Conservation (phyloP, 495 filamentous ascomycete species). For the Penicillium ucsense region DNA sequence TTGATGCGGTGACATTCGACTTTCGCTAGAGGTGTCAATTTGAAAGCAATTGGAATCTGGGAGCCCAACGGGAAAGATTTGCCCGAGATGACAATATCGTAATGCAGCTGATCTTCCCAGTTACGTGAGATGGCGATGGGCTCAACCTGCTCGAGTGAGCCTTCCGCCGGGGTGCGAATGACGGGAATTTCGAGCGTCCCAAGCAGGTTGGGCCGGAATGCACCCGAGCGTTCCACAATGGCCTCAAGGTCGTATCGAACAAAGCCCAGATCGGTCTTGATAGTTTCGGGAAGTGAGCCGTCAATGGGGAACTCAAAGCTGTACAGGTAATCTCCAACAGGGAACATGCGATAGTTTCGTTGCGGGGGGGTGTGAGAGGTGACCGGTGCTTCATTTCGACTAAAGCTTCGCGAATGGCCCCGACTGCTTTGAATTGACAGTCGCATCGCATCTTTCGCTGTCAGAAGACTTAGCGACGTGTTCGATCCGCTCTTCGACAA, state of each 20-base stretch:
- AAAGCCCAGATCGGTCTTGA: slow-evolving; percentile 76
- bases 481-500: slow-evolving; percentile 31
- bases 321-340: slow-evolving; percentile 86
- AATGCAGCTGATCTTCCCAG: slow-evolving; percentile 97
- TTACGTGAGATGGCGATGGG: slow-evolving; percentile 94
- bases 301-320: slow-evolving; percentile 93
- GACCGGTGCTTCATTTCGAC: slow-evolving; percentile 60
- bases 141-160: slow-evolving; percentile 87
- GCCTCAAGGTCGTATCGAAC: slow-evolving; percentile 89
- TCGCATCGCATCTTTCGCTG: slow-evolving; percentile 44
- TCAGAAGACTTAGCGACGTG: slow-evolving; percentile 29
- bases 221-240: slow-evolving; percentile 77
- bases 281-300: slow-evolving; percentile 83
- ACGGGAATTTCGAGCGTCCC: slow-evolving; percentile 78
- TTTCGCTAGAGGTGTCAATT: slow-evolving; percentile 90
- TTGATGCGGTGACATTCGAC: slow-evolving; percentile 95
- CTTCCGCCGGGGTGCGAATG: slow-evolving; percentile 80
- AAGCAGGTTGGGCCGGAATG: slow-evolving; percentile 83
- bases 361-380: slow-evolving; percentile 55
- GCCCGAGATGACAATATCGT: slow-evolving; percentile 96
- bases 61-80: slow-evolving; percentile 94
- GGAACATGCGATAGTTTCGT: slow-evolving; percentile 84
- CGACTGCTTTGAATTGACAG: slow-evolving; percentile 73
- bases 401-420: slow-evolving; percentile 71
- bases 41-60: slow-evolving; percentile 94